Conservation (phyloP, 257 asterid species). For the Nicotiana sylvestris region DNA sequence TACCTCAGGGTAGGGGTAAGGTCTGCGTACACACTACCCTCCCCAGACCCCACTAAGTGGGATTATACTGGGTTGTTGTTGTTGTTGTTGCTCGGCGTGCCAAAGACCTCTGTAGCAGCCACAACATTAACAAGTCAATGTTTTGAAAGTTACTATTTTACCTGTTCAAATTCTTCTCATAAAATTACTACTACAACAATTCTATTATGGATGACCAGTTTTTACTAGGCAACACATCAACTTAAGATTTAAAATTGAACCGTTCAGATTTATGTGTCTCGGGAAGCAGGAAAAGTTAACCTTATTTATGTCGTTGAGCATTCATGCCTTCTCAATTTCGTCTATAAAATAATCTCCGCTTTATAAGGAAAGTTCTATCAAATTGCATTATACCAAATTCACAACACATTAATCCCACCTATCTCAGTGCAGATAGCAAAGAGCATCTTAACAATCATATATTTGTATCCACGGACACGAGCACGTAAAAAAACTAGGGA, state of each 20-base stretch:
- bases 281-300: background rate
- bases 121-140: background rate
- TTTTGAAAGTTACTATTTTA: background rate
- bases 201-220: background rate
- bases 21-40: no score
- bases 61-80: no score
- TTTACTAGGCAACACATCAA: background rate
- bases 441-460: background rate
- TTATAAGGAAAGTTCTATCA: background rate
- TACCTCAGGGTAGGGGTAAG: no score
- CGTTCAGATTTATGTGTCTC: background rate
- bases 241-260: constrained; percentile 10
- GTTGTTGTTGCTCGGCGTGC: constrained; percentile 69
- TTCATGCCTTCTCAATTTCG: background rate
- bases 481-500: background rate
- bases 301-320: background rate
- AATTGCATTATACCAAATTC: background rate
- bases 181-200: background rate
- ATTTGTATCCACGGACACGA: background rate
- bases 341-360: background rate
- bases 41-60: no score
- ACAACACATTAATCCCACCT: background rate
- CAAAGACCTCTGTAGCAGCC: constrained; percentile 54
- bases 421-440: background rate
- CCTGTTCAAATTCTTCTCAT: background rate